These are phyloP conservation scores for Aphanoascus verrucosus DNA, from an alignment of 2,329 filamentous ascomycete species.

Conservation along the genomic window DNA sequence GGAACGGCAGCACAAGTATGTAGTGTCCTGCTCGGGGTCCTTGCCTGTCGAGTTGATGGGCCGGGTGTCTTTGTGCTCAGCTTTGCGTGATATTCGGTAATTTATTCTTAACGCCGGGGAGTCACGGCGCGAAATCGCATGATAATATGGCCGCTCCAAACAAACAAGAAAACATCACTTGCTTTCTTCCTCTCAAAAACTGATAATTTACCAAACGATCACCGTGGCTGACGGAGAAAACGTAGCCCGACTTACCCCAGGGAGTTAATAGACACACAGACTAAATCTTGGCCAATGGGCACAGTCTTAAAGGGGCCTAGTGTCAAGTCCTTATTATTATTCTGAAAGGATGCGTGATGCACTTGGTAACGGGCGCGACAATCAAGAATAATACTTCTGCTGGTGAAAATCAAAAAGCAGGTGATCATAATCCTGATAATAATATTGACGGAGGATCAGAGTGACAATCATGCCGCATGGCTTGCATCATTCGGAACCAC, in stretches of 20 bases:
- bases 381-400: neutral
- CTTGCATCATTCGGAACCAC: constrained; percentile 1
- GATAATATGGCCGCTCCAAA: neutral
- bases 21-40: neutral
- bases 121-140: neutral
- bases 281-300: neutral
- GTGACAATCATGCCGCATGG: constrained; percentile 2
- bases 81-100: neutral
- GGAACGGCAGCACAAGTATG: neutral
- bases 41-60: neutral
- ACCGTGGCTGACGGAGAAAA: neutral
- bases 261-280: no score
- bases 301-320: no score
- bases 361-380: neutral
- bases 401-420: neutral
- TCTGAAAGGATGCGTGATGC: neutral
- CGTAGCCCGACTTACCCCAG: neutral
- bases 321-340: neutral
- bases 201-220: neutral
- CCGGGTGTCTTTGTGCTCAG: neutral
- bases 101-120: neutral
- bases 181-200: neutral
- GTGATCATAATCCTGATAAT: neutral
- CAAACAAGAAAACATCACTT: no score
- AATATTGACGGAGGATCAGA: neutral